A percentile compares a stretch with the other conserved stretches of the same genome.
These are phyloP conservation scores for Cladophialophora bantiana DNA, from an alignment of 2,329 filamentous ascomycete genomes.

Conservation along the genomic window DNA sequence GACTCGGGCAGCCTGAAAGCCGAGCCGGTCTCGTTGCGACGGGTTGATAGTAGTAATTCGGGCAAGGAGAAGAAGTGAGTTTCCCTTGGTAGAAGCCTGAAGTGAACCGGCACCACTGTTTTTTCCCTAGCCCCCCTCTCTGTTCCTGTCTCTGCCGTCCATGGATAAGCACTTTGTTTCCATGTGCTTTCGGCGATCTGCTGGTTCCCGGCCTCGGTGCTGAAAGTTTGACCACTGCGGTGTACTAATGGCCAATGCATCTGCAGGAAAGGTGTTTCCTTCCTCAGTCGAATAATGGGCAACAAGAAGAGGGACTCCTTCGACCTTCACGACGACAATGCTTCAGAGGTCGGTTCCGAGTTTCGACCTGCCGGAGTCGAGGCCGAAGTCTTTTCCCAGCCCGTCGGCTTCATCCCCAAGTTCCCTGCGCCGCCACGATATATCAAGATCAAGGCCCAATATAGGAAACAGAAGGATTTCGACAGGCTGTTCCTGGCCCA, in stretches of 20 bases:
- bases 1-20: slow-evolving; percentile 45
- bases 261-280: slow-evolving; percentile 81
- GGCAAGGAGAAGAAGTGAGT: slow-evolving; percentile 72
- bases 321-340: slow-evolving; percentile 61
- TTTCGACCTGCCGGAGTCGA: slow-evolving; percentile 81
- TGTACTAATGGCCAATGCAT: slow-evolving; percentile 21
- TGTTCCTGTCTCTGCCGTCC: not conserved
- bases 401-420: slow-evolving; percentile 81
- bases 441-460: slow-evolving; percentile 80
- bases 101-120: slow-evolving; percentile 12
- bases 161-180: slow-evolving; percentile 21
- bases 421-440: slow-evolving; percentile 91
- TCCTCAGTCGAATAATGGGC: slow-evolving; percentile 83
- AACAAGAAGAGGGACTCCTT: slow-evolving; percentile 72
- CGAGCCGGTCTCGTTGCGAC: slow-evolving; percentile 40
- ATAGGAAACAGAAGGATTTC: slow-evolving; percentile 83
- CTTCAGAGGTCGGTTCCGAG: slow-evolving; percentile 70
- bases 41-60: slow-evolving; percentile 46
- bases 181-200: slow-evolving; percentile 16
- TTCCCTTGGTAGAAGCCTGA: slow-evolving; percentile 34
- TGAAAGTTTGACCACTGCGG: not conserved
- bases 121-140: not conserved
- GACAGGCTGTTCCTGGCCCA: slow-evolving; percentile 90
- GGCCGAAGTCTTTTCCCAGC: slow-evolving; percentile 80
- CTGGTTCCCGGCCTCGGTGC: slow-evolving; percentile 3